Evolutionary conservation across 495 filamentous ascomycete species (phyloP), one percentile per base, ranked within the genome.

Genomic region (Penicillium diatomitis): DNA sequence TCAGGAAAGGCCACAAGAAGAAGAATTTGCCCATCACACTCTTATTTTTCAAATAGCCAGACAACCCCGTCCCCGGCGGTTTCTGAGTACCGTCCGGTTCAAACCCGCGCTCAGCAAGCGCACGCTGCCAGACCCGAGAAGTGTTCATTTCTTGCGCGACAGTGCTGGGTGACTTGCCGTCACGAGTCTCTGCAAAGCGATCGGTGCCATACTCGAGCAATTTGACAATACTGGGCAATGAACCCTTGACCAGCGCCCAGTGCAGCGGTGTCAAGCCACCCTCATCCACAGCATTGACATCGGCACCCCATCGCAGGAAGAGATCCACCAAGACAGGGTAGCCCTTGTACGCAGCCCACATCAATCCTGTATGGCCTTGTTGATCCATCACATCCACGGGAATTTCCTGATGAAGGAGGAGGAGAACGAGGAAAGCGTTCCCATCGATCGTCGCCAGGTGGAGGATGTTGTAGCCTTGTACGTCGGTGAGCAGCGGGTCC

Each of bases 261-360:
- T 98, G 92, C 47, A 98, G 72, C 3, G 94, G 88, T 2, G 89
- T 92, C 58, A 97, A 88, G 5, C 90, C 91, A 49, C 86, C 82
- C 56, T 96, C 88, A 60, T 98, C 92, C 39, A 78, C 81, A 32
- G 87, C 84, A 65, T 94, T 88, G 11, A 95, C 86, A 63, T 89
- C 90, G 32, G 92, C 92, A 29, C 92, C 92, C 91, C 92, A 98
- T 50, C 89, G 83, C 48, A 98, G 66, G 57, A 95, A 92, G 27
- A 96, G 67, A 63, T 97, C 94, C 40, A 98, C 94, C 58, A 86
- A 92, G 27, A 82, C 82, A 0, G 89, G 85, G 62, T 80, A 95
- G 12, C 94, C 94, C 62, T 97, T 98, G 68, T 98, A 98, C 31
- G 90, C 90, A 28, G 94, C 87, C 92, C 92, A 98, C 92, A 98